phyloP scores from a whole-genome alignment of 1,284 basidiomycete species.

The Apiotrichum mycotoxinovorans region DNA sequence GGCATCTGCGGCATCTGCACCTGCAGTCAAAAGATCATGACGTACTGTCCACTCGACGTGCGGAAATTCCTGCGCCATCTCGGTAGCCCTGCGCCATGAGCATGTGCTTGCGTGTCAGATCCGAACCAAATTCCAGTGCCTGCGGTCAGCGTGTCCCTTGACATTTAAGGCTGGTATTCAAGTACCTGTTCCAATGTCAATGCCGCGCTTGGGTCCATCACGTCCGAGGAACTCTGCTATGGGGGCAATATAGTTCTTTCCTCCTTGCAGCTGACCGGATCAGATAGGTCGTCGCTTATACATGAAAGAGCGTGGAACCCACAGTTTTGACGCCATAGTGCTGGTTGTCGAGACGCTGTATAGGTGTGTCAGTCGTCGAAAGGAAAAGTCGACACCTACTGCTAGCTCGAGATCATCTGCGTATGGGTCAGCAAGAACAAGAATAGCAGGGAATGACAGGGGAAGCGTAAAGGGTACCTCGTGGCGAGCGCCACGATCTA shows the following conservation, averaged over 20 bases:
- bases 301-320: not conserved
- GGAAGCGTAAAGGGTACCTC: no score
- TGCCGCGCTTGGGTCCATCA: not conserved
- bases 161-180: not conserved
- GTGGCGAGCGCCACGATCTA: no score
- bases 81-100: slow-evolving; percentile 1
- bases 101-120: not conserved
- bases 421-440: no score
- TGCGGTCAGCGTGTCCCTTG: not conserved
- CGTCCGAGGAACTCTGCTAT: not conserved
- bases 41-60: slow-evolving; percentile 17
- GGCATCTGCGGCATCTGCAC: no score
- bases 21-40: not conserved
- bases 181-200: slow-evolving; percentile 20
- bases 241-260: slow-evolving; percentile 16
- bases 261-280: slow-evolving; percentile 9
- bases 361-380: no score
- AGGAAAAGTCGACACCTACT: not conserved
- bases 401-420: slow-evolving; percentile 5
- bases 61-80: slow-evolving; percentile 22
- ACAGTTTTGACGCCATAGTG: slow-evolving; percentile 18
- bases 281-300: not conserved
- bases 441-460: no score
- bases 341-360: slow-evolving; percentile 16
- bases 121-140: slow-evolving; percentile 13